Percentiles rank a stretch among this genome's conserved stretches.
phyloP scores from a whole-genome alignment of 2,329 filamentous ascomycete genomes.

The Cyphellophora europaea region DNA sequence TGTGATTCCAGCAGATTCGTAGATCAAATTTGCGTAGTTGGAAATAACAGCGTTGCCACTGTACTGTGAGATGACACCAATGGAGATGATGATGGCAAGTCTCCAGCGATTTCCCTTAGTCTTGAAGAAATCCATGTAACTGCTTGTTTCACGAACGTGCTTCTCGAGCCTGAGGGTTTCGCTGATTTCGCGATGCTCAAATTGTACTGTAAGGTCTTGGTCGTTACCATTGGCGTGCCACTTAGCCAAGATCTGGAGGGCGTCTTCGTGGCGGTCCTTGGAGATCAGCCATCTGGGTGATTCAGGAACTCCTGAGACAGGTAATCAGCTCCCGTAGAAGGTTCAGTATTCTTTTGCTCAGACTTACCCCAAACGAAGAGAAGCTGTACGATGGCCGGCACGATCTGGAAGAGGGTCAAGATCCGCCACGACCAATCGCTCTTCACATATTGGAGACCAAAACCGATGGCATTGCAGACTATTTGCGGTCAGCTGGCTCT shows the following conservation, averaged over 20 bases:
- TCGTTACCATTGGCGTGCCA: constrained; percentile 31
- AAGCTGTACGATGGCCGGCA: constrained; percentile 53
- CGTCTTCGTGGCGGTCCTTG: constrained; percentile 20
- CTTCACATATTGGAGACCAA: constrained; percentile 3
- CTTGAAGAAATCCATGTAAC: constrained; percentile 53
- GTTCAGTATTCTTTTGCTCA: too few species aligned
- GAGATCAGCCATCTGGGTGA: constrained; percentile 52
- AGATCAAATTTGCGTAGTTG: constrained; percentile 18
- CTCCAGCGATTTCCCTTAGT: constrained; percentile 46
- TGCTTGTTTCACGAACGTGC: constrained; percentile 33
- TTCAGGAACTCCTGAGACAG: too few species aligned
- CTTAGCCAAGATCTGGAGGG: constrained; percentile 23
- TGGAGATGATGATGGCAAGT: constrained; percentile 19
- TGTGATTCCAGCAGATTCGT: constrained; percentile 4
- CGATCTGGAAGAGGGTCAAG: constrained; percentile 62
- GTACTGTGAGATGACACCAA: constrained; percentile 8
- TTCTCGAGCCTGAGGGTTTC: constrained; percentile 53
- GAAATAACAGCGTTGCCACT: constrained; percentile 15
- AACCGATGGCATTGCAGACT: constrained; percentile 4
- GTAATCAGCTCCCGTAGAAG: too few species aligned
- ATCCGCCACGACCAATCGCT: constrained; percentile 67
- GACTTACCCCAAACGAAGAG: constrained; percentile 41
- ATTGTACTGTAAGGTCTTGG: constrained; percentile 45
- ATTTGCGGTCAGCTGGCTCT: constrained; percentile 4
- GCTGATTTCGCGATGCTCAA: constrained; percentile 58